Evolutionary conservation across 2,329 filamentous ascomycete species (phyloP), one percentile per base, ranked within the genome.

Genomic region (Cercospora sesami): DNA sequence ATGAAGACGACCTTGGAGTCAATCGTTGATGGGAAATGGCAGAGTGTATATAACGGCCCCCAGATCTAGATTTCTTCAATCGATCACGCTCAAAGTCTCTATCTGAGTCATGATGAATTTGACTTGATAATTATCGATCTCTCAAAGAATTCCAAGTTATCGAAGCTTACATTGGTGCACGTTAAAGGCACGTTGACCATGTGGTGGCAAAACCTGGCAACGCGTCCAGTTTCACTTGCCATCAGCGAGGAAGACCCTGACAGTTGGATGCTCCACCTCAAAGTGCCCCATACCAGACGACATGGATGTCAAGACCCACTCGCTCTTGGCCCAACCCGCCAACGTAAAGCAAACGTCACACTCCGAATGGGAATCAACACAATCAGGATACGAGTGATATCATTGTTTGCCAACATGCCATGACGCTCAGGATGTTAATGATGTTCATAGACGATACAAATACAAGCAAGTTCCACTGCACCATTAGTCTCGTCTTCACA

Each of bases 221-320:
- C 33, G 33, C 33, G 33, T n/a, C 5, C 33, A 39, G 33, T 39
- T 39, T 16, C 33, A 39, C 5, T 39, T 39, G 33, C 33, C 33
- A 16, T 39, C 14, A 16, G 33, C 33, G 12, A 12, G 14, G 12
- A 16, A 7, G 33, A n/a, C 33, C 33, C 33, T 39, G 33, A 7
- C 14, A 12, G 12, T 39, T 26, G 21, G 10, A 7, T 51, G 10
- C 9, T 51, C 45, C 18, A 26, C 18, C 18, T 18, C 18, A 14
- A 9, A 26, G 45, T 12, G 45, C 45, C 21, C 45, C 45, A 51
- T 51, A 21, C 18, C 21, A 23, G 45, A 26, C 18, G 45, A 23
- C 72, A 86, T 84, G 80, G 26, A 31, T 63, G 51, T 63, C 16
- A 28, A 14, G 53, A 58, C 53, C 53, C 53, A 58, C 53, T 58